Evolutionary conservation across 257 asterid species (phyloP).

Genomic region (Scutellaria galericulata): DNA sequence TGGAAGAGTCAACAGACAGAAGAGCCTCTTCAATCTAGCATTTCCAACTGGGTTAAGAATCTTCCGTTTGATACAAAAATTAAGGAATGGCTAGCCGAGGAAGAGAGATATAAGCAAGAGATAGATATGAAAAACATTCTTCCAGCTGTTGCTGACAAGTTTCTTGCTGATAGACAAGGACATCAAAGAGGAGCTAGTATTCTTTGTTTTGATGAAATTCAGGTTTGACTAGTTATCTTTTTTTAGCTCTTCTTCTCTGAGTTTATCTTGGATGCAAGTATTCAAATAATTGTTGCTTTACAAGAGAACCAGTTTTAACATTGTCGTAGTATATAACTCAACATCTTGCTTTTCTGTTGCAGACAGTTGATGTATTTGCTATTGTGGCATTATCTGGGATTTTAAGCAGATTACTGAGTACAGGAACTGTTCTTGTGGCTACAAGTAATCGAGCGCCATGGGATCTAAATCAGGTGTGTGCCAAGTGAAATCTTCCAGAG

Average conservation of each 20-base stretch:
- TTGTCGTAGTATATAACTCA: slow-evolving; percentile 20
- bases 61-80: slow-evolving; percentile 87
- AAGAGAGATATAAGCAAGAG: slow-evolving; percentile 89
- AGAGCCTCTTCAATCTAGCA: slow-evolving; percentile 67
- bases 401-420: slow-evolving; percentile 84
- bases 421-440: slow-evolving; percentile 97
- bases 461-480: slow-evolving; percentile 82
- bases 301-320: neutral
- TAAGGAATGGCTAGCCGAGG: slow-evolving; percentile 94
- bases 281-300: neutral
- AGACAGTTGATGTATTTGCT: slow-evolving; percentile 99
- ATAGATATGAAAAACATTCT: slow-evolving; percentile 81
- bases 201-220: slow-evolving; percentile 95
- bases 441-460: slow-evolving; percentile 97
- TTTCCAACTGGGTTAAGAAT: slow-evolving; percentile 80
- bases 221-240: slow-evolving; percentile 51
- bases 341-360: slow-evolving; percentile 40
- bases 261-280: neutral
- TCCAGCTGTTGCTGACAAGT: slow-evolving; percentile 92
- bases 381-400: slow-evolving; percentile 97
- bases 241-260: neutral
- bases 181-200: slow-evolving; percentile 75
- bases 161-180: slow-evolving; percentile 71
- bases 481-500: slow-evolving; percentile 30
- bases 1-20: slow-evolving; percentile 69